Conservation (phyloP, 352 stramenopile genomes). For the Aphanomyces invadans region DNA sequence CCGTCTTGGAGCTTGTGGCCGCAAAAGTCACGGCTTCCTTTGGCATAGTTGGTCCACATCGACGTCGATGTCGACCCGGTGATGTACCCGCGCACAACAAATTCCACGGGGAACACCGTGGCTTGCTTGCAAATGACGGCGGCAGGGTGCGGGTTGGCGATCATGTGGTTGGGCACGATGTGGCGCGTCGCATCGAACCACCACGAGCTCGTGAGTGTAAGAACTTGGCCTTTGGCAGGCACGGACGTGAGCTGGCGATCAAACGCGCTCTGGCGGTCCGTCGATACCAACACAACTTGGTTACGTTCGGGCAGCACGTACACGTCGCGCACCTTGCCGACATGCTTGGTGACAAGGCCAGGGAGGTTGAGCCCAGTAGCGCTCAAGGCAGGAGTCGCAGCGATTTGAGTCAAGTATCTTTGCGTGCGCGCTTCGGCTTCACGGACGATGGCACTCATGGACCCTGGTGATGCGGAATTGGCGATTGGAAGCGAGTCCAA, state of each 20-base stretch:
- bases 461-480: slow-evolving; percentile 8
- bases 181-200: slow-evolving; percentile 95
- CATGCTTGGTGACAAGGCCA: slow-evolving; percentile 41
- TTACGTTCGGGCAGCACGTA: slow-evolving; percentile 76
- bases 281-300: slow-evolving; percentile 94
- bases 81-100: slow-evolving; percentile 96
- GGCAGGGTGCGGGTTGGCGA: slow-evolving; percentile 91
- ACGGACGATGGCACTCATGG: slow-evolving; percentile 40
- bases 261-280: slow-evolving; percentile 97
- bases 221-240: slow-evolving; percentile 95
- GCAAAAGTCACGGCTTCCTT: slow-evolving; percentile 94
- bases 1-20: slow-evolving; percentile 91
- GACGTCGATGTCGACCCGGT: slow-evolving; percentile 97
- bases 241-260: slow-evolving; percentile 94
- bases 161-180: slow-evolving; percentile 96
- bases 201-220: slow-evolving; percentile 93
- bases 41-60: slow-evolving; percentile 99
- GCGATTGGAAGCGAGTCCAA: background rate
- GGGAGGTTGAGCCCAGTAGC: slow-evolving; percentile 47
- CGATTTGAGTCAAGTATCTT: slow-evolving; percentile 54
- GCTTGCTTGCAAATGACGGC: slow-evolving; percentile 95
- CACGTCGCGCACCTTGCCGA: slow-evolving; percentile 88
- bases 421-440: slow-evolving; percentile 64
- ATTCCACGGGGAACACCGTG: slow-evolving; percentile 96
- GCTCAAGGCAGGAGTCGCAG: slow-evolving; percentile 37